Base-by-base conservation (phyloP, 1,284 basidiomycete species). In the Pisolithus thermaeus region DNA sequence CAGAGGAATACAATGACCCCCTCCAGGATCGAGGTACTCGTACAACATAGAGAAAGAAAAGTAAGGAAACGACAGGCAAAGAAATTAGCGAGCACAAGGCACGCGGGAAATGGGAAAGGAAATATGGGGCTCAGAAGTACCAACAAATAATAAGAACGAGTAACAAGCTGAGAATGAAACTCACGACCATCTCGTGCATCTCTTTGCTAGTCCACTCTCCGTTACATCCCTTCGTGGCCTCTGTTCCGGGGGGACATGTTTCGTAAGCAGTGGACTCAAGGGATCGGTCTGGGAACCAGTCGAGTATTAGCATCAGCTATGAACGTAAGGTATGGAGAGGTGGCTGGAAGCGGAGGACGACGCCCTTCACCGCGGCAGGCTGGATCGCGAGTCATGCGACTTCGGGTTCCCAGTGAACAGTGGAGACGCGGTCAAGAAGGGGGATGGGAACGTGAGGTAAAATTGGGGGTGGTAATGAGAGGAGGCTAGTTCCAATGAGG, bases 201-300 rank as follows among this genome's bases (percentile, higher is more conserved):
- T 90, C 86, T 53, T 70, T 75, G 30, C 76, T 74, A 53, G 80
- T 73, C 79, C 85, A 90, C 44, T 87, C 83, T 54, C 88, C 89
- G 74, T 76, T 32, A 86, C 59, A 62, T 91, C 87, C 66, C 89
- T 77, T 46, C 69, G 69, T 23, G 89, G 89, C 14, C 90, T 76
- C 61, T 76, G 76, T 64, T 89, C 84, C 63, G 83, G 80, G 43
- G 85, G 79, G 65, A 91, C 83, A 72, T 90, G 85, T 79, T 90
- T 91, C 60, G 78, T 83, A 65, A 91, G 73, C 38, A 90, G 77
- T 42, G 81, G 82, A 71, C 78, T 81, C 70, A 91, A 76, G 41
- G 87, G 86, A 72, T 90, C 89, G 55, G 85, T 90, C 88, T 91
- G 58, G 62, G 61, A 66, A 63, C 46, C 46, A 58, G 1, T 30